phyloP scores from a whole-genome alignment of 75 land plant genomes.

The Larix kaempferi region DNA sequence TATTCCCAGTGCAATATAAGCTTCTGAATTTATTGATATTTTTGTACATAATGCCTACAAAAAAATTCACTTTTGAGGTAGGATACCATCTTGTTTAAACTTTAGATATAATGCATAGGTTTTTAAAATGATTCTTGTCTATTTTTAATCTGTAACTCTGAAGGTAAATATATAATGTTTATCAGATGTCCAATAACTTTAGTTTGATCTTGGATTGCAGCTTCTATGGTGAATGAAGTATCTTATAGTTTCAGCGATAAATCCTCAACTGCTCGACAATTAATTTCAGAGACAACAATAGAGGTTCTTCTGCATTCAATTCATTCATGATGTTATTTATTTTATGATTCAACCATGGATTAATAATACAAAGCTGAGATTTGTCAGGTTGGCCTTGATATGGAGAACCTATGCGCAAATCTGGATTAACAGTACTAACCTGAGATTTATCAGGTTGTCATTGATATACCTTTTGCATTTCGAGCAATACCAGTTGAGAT shows the following conservation, averaged over 20 bases:
- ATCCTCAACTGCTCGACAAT: slow-evolving; percentile 45
- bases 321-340: not conserved
- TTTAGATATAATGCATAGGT: not conserved
- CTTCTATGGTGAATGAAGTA: slow-evolving; percentile 85
- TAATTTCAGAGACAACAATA: slow-evolving; percentile 78
- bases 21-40: no score
- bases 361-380: not conserved
- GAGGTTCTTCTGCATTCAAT: slow-evolving; percentile 44
- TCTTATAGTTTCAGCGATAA: slow-evolving; percentile 38
- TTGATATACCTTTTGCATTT: slow-evolving; percentile 89
- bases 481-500: slow-evolving; percentile 59
- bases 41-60: no score
- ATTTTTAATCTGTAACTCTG: not conserved
- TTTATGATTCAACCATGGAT: not conserved
- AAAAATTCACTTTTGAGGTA: no score
- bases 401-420: not conserved
- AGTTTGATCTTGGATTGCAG: slow-evolving; percentile 62
- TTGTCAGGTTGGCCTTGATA: slow-evolving; percentile 4
- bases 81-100: not conserved
- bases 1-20: no score
- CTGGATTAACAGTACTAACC: not conserved
- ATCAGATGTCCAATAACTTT: slow-evolving; percentile 47
- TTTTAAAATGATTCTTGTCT: not conserved
- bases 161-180: slow-evolving; percentile 14
- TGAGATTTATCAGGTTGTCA: slow-evolving; percentile 43